phyloP scores from a whole-genome alignment of 768 basidiomycete genomes.

The Exidia glandulosa region DNA sequence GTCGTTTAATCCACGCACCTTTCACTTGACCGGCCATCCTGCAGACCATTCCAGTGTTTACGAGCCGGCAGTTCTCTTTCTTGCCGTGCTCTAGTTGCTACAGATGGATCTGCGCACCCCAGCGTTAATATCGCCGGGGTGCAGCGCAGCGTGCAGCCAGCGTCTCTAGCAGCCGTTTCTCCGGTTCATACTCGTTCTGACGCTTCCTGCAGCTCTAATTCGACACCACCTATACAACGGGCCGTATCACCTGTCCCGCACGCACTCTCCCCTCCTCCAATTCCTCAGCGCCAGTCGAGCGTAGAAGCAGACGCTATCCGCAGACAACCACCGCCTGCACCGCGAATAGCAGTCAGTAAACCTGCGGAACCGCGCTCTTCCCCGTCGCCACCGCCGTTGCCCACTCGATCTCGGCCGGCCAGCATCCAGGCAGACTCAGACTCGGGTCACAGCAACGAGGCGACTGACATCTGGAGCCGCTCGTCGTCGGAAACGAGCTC shows the following conservation, averaged over 20 bases:
- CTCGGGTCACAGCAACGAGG: constrained; percentile 13
- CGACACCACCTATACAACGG: background rate
- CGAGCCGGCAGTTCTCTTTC: no score
- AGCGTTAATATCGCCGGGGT: no score
- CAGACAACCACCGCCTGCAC: constrained; percentile 1
- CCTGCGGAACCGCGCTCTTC: background rate
- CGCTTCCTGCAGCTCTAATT: no score
- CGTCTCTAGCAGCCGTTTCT: no score
- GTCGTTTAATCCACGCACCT: no score
- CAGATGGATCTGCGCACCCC: no score
- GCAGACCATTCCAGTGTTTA: no score
- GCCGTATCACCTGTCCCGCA: background rate
- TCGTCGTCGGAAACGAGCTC: constrained; percentile 1
- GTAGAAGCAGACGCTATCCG: no score
- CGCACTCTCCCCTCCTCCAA: background rate
- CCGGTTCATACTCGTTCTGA: no score
- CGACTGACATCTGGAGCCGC: constrained; percentile 6
- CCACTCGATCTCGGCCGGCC: background rate
- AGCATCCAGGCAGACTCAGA: background rate
- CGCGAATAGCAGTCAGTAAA: background rate
- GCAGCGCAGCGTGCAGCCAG: no score
- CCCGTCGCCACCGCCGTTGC: background rate
- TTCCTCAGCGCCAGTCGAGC: background rate
- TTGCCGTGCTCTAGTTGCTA: no score
- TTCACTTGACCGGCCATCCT: no score